Evolutionary conservation across 2,329 filamentous ascomycete species (phyloP).

Genomic region (Aspergillus sp.): DNA sequence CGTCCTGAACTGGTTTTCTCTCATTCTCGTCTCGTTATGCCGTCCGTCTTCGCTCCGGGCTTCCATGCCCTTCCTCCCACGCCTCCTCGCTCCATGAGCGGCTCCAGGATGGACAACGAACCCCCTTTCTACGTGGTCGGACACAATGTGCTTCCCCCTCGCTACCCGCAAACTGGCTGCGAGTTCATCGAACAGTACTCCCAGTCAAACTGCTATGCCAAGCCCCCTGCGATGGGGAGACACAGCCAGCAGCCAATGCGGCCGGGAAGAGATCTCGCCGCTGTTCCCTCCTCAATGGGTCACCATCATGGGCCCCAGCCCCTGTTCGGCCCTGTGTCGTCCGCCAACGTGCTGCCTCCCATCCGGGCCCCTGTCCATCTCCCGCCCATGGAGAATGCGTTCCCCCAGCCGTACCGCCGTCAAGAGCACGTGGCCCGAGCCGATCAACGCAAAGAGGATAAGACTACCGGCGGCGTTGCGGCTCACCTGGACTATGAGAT

Average conservation of each 20-base stretch:
- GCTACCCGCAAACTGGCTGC: slow-evolving; percentile 35
- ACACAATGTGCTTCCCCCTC: slow-evolving; percentile 31
- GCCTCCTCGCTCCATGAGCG: slow-evolving; percentile 31
- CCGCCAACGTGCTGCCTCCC: slow-evolving; percentile 31
- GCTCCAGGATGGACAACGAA: slow-evolving; percentile 30
- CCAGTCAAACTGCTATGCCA: slow-evolving; percentile 33
- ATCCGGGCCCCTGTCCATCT: slow-evolving; percentile 32
- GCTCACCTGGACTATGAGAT: slow-evolving; percentile 94
- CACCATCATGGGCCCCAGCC: slow-evolving; percentile 18
- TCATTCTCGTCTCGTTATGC: slow-evolving; percentile 23
- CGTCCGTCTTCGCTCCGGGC: slow-evolving; percentile 34
- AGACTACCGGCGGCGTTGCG: slow-evolving; percentile 74
- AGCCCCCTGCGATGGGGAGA: slow-evolving; percentile 25
- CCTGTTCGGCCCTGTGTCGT: slow-evolving; percentile 26
- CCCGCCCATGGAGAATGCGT: slow-evolving; percentile 33
- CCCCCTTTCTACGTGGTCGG: slow-evolving; percentile 30
- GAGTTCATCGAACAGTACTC: slow-evolving; percentile 40
- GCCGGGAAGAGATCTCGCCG: slow-evolving; percentile 24
- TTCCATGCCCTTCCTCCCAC: slow-evolving; percentile 34
- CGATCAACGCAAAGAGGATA: slow-evolving; percentile 49
- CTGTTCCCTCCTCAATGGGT: slow-evolving; percentile 15
- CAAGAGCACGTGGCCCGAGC: slow-evolving; percentile 29
- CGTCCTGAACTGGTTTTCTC: slow-evolving; percentile 25
- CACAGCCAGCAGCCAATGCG: slow-evolving; percentile 24
- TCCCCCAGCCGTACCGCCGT: slow-evolving; percentile 34